Conservation (phyloP, 768 basidiomycete genomes). For the Lactarius vividus region DNA sequence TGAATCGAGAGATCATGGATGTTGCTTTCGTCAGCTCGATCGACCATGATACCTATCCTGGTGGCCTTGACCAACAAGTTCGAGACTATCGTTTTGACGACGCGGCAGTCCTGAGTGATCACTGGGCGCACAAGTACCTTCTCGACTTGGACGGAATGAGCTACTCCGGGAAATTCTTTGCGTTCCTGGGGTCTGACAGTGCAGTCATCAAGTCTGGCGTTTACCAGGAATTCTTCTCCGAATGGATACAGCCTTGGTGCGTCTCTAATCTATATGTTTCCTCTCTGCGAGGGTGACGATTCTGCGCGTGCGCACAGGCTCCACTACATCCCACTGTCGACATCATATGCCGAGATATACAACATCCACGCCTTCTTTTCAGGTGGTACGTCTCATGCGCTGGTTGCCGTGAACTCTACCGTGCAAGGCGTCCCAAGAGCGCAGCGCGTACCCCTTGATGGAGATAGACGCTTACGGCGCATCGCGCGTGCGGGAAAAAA, state of each 20-base stretch:
- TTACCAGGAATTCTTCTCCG: conserved; percentile 86
- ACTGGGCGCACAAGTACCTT: conserved; percentile 91
- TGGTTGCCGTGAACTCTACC: conserved; percentile 53
- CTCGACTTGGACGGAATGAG: conserved; percentile 94
- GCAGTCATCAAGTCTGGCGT: conserved; percentile 88
- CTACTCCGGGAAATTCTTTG: conserved; percentile 88
- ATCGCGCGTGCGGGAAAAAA: conserved; percentile 91
- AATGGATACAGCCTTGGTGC: conserved; percentile 90
- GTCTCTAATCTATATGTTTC: conserved; percentile 28
- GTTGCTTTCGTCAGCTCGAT: conserved; percentile 80
- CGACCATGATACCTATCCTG: conserved; percentile 68
- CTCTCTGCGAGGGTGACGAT: background rate
- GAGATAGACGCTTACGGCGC: conserved; percentile 68
- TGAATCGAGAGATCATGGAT: conserved; percentile 86
- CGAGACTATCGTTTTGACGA: conserved; percentile 67
- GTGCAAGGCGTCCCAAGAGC: conserved; percentile 35
- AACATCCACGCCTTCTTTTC: conserved; percentile 93
- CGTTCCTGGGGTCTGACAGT: conserved; percentile 82
- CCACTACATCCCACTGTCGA: conserved; percentile 91
- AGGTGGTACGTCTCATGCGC: conserved; percentile 64
- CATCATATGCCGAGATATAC: conserved; percentile 87
- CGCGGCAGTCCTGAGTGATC: conserved; percentile 75
- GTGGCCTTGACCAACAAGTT: conserved; percentile 64
- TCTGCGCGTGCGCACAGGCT: conserved; percentile 50
- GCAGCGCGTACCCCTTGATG: conserved; percentile 46